Conservation (phyloP, 495 filamentous ascomycete species). For the Saxispiralis lemnorum region DNA sequence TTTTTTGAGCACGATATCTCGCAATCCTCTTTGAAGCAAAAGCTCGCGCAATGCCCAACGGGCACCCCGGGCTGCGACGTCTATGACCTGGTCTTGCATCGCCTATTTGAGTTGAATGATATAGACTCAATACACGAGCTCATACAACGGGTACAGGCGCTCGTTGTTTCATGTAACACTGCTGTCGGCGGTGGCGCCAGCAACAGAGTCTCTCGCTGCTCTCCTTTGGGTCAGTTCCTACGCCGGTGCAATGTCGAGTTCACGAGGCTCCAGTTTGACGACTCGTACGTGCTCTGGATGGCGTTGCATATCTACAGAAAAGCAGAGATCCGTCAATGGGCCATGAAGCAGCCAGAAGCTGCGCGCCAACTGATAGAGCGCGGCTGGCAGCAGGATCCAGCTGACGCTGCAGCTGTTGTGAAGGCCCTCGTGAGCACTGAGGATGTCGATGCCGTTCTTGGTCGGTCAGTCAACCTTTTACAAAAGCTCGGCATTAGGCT, state of each 20-base stretch:
- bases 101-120: conserved; percentile 68
- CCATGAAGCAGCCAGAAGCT: conserved; percentile 23
- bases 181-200: neutral
- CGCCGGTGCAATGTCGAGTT: conserved; percentile 64
- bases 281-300: conserved; percentile 59
- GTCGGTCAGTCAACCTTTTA: conserved; percentile 8
- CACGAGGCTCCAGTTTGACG: conserved; percentile 58
- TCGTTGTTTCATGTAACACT: neutral
- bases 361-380: neutral
- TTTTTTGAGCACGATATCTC: too few relatives aligned
- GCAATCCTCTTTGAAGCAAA: conserved; percentile 9
- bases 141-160: too few relatives aligned
- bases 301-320: conserved; percentile 61
- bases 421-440: conserved; percentile 1
- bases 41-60: conserved; percentile 48
- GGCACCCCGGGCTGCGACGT: conserved; percentile 59
- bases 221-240: conserved; percentile 74
- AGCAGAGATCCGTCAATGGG: conserved; percentile 54
- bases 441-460: conserved; percentile 7
- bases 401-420: neutral
- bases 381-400: neutral
- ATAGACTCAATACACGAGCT: conserved; percentile 29
- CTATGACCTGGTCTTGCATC: conserved; percentile 71
- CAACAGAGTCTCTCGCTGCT: conserved; percentile 35
- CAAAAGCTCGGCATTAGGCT: conserved; percentile 12